Conservation (phyloP, 129 eudicot species). For the Artemisia argyi region DNA sequence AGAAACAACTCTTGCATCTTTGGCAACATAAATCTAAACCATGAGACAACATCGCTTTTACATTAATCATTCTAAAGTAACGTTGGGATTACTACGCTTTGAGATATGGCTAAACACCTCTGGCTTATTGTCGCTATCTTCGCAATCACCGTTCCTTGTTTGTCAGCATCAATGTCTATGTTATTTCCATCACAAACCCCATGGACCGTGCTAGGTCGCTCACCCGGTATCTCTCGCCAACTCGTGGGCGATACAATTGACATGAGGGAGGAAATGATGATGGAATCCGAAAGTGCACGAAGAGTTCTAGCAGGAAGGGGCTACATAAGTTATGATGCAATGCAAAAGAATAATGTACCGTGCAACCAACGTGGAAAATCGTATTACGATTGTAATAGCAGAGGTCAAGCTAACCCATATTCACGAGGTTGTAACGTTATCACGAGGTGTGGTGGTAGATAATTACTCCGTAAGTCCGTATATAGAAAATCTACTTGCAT, state of each 20-base stretch:
- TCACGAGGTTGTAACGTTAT: conserved; percentile 43
- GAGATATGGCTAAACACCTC: background rate
- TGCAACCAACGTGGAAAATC: conserved; percentile 44
- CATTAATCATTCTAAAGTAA: background rate
- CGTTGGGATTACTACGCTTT: background rate
- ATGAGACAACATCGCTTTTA: background rate
- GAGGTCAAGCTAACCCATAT: conserved; percentile 42
- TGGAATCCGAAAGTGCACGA: conserved; percentile 28
- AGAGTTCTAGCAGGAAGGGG: conserved; percentile 21
- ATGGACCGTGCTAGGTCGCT: background rate
- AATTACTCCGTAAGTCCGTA: background rate
- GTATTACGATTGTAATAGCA: conserved; percentile 42
- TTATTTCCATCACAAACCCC: background rate
- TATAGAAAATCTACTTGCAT: background rate
- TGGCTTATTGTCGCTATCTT: background rate
- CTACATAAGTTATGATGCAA: conserved; percentile 46
- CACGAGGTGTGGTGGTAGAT: conserved; percentile 40
- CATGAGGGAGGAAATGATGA: conserved; percentile 27
- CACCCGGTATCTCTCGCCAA: background rate
- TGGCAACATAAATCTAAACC: background rate
- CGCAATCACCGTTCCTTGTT: background rate
- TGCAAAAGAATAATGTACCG: conserved; percentile 36
- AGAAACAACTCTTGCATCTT: background rate
- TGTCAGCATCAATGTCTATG: background rate
- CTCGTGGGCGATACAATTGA: background rate